Percentiles rank a stretch among this genome's conserved stretches.
These are phyloP conservation scores for Candida yuanshanica DNA, from an alignment of 805 yeast species.

Conservation along the genomic window DNA sequence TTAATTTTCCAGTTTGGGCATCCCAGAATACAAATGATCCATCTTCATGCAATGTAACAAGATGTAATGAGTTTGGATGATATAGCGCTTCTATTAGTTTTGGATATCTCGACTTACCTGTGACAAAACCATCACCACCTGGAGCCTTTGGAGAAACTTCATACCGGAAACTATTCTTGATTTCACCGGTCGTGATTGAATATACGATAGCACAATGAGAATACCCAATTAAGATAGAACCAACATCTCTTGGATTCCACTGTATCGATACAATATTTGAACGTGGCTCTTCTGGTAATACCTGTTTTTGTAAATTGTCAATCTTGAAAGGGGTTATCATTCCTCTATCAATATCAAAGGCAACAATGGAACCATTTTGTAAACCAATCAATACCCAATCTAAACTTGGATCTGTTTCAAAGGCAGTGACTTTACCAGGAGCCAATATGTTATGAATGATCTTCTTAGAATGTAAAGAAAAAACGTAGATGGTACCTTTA, in stretches of 20 bases:
- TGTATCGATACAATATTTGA: constrained; percentile 64
- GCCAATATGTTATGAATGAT: constrained; percentile 56
- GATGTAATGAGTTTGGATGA: constrained; percentile 91
- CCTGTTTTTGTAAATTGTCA: constrained; percentile 60
- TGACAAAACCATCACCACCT: constrained; percentile 51
- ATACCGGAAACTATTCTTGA: constrained; percentile 55
- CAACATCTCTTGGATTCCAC: constrained; percentile 88
- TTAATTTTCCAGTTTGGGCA: constrained; percentile 62
- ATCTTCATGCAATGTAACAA: constrained; percentile 73
- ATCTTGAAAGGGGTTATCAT: constrained; percentile 57
- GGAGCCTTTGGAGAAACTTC: constrained; percentile 62
- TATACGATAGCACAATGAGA: constrained; percentile 62
- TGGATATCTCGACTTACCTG: constrained; percentile 34
- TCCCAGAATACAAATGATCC: constrained; percentile 93
- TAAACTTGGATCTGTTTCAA: constrained; percentile 78
- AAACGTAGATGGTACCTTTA: constrained; percentile 54
- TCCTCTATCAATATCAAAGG: constrained; percentile 81
- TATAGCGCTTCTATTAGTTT: constrained; percentile 51
- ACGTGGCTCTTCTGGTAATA: constrained; percentile 49
- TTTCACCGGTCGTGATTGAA: constrained; percentile 53
- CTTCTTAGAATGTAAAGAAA: constrained; percentile 61
- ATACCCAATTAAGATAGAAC: constrained; percentile 70
- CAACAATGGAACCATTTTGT: constrained; percentile 63
- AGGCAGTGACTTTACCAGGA: constrained; percentile 60
- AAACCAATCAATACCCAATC: constrained; percentile 85